Percentiles rank a stretch among this genome's conserved stretches.
Conservation (phyloP, 192 early-diverging fungal genomes). For the Coemansia asiatica region DNA sequence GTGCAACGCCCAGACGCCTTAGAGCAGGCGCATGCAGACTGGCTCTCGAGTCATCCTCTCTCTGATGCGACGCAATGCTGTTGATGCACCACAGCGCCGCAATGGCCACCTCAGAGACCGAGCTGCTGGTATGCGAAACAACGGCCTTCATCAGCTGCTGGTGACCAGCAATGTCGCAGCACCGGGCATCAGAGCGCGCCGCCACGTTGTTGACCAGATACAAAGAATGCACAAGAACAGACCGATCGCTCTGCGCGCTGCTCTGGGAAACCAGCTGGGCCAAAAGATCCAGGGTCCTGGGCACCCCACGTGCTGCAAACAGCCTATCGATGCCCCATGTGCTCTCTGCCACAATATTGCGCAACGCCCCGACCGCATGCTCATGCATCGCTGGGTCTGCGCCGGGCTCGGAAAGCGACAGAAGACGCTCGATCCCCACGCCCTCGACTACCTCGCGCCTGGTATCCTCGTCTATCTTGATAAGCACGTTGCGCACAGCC, state of each 20-base stretch:
- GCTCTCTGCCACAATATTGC: conserved; percentile 40
- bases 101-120: conserved; percentile 33
- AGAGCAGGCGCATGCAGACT: conserved; percentile 17
- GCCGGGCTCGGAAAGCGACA: conserved; percentile 14
- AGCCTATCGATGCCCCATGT: conserved; percentile 21
- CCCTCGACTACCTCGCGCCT: conserved; percentile 25
- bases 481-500: conserved; percentile 44
- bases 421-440: conserved; percentile 27
- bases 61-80: conserved; percentile 37
- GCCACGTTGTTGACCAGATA: conserved; percentile 49
- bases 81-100: conserved; percentile 51
- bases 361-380: conserved; percentile 39
- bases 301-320: conserved; percentile 24
- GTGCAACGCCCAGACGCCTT: conserved; percentile 16
- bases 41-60: neutral
- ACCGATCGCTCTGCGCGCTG: conserved; percentile 12
- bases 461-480: conserved; percentile 36
- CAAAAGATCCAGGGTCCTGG: conserved; percentile 23
- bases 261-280: conserved; percentile 9
- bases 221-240: conserved; percentile 28
- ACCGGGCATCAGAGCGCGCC: conserved; percentile 23
- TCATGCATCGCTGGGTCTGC: conserved; percentile 29
- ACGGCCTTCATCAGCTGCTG: conserved; percentile 24
- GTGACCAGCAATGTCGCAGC: conserved; percentile 24
- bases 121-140: conserved; percentile 9